Conservation (phyloP, 805 yeast species). For the Starmerella khaoyaiensis region DNA sequence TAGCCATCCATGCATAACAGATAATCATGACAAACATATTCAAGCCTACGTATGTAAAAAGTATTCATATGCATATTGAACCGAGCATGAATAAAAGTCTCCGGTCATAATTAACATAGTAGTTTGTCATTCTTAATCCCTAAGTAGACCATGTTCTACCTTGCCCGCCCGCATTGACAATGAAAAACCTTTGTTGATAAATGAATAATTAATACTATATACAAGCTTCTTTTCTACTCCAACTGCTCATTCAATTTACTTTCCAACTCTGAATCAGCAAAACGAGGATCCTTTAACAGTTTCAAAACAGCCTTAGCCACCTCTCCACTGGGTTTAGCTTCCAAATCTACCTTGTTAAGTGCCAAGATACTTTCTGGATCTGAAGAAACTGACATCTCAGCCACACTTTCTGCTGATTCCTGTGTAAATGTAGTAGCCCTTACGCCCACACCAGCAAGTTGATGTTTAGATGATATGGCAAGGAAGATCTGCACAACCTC, state of each 20-base stretch:
- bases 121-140: no score
- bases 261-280: conserved; percentile 8
- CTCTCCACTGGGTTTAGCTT: conserved; percentile 30
- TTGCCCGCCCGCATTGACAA: no score
- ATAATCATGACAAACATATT: no score
- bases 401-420: conserved; percentile 31
- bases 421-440: conserved; percentile 52
- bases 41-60: no score
- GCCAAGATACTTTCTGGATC: conserved; percentile 21
- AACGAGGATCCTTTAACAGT: conserved; percentile 47
- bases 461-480: conserved; percentile 61
- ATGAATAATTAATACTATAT: no score
- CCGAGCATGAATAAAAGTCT: no score
- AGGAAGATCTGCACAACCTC: conserved; percentile 75
- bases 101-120: no score
- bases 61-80: no score
- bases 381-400: conserved; percentile 17
- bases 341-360: conserved; percentile 23
- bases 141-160: no score
- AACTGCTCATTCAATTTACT: conserved; percentile 10
- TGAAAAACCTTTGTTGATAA: no score
- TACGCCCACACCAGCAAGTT: conserved; percentile 71
- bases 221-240: no score
- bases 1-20: no score
- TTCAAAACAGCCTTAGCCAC: conserved; percentile 58